Evolutionary conservation across 1,284 basidiomycete species (phyloP).

Genomic region (Golubevia pallescens): DNA sequence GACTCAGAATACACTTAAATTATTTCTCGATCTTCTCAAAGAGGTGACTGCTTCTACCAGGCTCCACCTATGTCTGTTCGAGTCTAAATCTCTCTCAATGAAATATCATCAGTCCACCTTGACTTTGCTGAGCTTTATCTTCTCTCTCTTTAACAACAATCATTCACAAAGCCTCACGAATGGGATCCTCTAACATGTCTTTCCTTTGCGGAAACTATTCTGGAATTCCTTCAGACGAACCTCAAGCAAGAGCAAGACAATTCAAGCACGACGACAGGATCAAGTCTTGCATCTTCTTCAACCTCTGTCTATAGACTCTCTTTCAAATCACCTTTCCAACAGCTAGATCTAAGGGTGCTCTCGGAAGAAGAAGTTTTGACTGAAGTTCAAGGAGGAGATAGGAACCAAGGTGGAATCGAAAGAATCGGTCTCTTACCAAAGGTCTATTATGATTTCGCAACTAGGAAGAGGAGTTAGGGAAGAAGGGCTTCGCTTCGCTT

Average conservation of each 20-base stretch:
- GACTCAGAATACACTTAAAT: constrained; percentile 66
- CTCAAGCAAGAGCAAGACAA: constrained; percentile 34
- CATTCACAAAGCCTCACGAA: constrained; percentile 74
- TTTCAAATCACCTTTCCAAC: constrained; percentile 32
- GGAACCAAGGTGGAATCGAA: constrained; percentile 7
- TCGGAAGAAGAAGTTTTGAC: constrained; percentile 11
- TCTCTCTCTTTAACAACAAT: constrained; percentile 9
- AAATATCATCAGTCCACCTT: not conserved
- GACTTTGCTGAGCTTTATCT: not conserved
- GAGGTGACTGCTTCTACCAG: constrained; percentile 72
- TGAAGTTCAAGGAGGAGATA: constrained; percentile 25
- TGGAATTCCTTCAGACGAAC: constrained; percentile 70
- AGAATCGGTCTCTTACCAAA: constrained; percentile 34
- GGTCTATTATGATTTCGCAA: constrained; percentile 32
- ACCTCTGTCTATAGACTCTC: constrained; percentile 37
- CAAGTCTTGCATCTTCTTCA: constrained; percentile 3
- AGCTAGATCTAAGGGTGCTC: constrained; percentile 12
- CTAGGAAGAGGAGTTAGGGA: not conserved
- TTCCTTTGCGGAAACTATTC: constrained; percentile 74
- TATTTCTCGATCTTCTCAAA: constrained; percentile 76
- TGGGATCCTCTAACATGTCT: constrained; percentile 82
- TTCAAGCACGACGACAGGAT: constrained; percentile 4
- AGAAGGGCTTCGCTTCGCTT: too few relatives aligned
- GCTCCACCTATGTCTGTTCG: constrained; percentile 54
- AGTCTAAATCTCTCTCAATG: not conserved